Percentiles rank a stretch among this genome's conserved stretches.
Conservation (phyloP, 2,329 filamentous ascomycete genomes). For the Aulographum hederae region DNA sequence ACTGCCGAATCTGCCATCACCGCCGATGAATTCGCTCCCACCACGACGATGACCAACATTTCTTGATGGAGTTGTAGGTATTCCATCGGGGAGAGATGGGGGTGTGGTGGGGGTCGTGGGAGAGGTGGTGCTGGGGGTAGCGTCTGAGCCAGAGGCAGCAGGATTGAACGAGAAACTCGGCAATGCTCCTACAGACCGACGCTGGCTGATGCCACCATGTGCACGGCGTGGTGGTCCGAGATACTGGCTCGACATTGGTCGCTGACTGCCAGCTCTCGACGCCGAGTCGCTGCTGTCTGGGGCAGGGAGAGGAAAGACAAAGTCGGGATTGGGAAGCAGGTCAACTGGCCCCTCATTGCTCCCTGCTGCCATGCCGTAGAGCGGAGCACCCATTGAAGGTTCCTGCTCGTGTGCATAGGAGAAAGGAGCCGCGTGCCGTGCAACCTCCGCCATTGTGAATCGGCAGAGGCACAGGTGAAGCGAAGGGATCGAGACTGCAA, state of each 20-base stretch:
- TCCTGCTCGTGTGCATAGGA: too few relatives aligned
- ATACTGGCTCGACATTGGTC: conserved; percentile 20
- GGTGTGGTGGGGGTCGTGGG: conserved; percentile 19
- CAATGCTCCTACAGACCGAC: conserved; percentile 23
- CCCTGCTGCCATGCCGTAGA: too few relatives aligned
- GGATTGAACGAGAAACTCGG: conserved; percentile 32
- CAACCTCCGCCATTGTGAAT: too few relatives aligned
- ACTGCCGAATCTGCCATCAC: conserved; percentile 34
- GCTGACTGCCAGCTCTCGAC: conserved; percentile 15
- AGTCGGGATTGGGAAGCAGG: conserved; percentile 28
- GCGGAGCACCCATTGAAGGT: too few relatives aligned
- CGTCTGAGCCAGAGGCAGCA: conserved; percentile 12
- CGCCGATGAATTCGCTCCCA: conserved; percentile 74
- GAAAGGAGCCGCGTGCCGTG: too few relatives aligned
- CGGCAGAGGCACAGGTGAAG: too few relatives aligned
- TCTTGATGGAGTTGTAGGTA: conserved; percentile 29
- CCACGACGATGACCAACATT: conserved; percentile 51
- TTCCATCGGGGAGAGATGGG: conserved; percentile 12
- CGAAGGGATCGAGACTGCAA: too few relatives aligned
- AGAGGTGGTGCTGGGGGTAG: conserved; percentile 6
- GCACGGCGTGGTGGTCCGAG: conserved; percentile 10
- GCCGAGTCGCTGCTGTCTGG: conserved; percentile 14
- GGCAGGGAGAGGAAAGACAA: conserved; percentile 26
- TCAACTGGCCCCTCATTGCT: too few relatives aligned
- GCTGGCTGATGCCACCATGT: conserved; percentile 16